Evolutionary conservation across 2,329 filamentous ascomycete genomes (phyloP).

Genomic region (Trichophyton rubrum): DNA sequence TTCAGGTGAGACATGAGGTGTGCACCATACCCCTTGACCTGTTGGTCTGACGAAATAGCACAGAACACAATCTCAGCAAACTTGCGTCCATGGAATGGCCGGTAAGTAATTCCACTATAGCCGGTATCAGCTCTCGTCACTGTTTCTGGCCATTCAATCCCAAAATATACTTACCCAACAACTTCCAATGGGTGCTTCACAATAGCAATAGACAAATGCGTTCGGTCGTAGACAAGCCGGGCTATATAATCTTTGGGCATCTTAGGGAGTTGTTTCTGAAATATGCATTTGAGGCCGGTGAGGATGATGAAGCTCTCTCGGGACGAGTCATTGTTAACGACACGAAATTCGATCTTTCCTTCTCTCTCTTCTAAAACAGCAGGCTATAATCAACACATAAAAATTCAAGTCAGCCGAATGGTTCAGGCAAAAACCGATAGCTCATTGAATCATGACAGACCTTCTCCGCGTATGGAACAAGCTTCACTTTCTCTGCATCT

Average conservation of each 20-base stretch:
- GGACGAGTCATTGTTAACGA: constrained; percentile 90
- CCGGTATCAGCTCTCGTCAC: constrained; percentile 7
- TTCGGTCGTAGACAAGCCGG: constrained; percentile 90
- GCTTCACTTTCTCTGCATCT: constrained; percentile 44
- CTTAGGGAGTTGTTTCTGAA: constrained; percentile 95
- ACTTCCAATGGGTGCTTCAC: constrained; percentile 93
- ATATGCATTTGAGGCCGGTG: constrained; percentile 92
- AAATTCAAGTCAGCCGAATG: neutral
- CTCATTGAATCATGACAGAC: constrained; percentile 30
- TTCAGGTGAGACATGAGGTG: constrained; percentile 98
- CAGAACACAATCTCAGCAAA: constrained; percentile 99
- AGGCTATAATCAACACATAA: constrained; percentile 40
- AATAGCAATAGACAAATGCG: constrained; percentile 91
- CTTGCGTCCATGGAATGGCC: constrained; percentile 78
- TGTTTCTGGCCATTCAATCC: too few species aligned
- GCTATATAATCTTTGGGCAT: constrained; percentile 99
- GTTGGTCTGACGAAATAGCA: constrained; percentile 92
- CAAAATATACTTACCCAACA: constrained; percentile 45
- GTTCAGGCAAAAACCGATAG: neutral
- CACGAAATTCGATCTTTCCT: constrained; percentile 90
- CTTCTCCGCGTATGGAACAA: constrained; percentile 83
- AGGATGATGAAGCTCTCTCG: constrained; percentile 86
- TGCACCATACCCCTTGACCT: constrained; percentile 96
- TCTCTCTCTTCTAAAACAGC: constrained; percentile 87
- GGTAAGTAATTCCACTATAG: constrained; percentile 83